phyloP scores from a whole-genome alignment of 768 basidiomycete genomes.

The Suillus tomentosus region DNA sequence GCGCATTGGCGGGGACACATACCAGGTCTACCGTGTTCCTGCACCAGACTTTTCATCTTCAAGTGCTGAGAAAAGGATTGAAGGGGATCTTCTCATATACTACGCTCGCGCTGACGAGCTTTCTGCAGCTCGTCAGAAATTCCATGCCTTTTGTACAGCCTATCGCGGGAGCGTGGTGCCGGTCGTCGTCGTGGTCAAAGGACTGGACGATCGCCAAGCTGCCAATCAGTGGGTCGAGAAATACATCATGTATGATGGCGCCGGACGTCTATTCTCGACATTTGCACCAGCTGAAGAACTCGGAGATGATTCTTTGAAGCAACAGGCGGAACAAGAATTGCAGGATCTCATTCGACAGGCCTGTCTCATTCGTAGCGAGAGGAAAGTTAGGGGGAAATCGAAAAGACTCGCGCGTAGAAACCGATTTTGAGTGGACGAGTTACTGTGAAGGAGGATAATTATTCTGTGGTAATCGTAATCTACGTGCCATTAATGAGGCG shows the following conservation, averaged over 20 bases:
- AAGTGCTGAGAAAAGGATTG: background rate
- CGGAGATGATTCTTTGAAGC: background rate
- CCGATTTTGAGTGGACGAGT: background rate
- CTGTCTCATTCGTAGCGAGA: background rate
- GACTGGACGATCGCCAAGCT: conserved; percentile 15
- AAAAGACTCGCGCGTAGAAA: background rate
- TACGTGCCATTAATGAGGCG: background rate
- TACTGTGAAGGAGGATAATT: background rate
- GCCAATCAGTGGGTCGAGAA: conserved; percentile 15
- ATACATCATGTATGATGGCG: background rate
- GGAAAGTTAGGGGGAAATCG: background rate
- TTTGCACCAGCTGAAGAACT: background rate
- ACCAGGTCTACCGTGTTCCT: conserved; percentile 5
- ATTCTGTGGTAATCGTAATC: background rate
- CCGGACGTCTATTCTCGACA: background rate
- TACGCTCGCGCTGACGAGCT: background rate
- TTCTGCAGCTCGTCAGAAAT: background rate
- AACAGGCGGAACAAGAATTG: background rate
- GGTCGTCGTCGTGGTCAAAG: conserved; percentile 21
- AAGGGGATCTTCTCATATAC: conserved; percentile 11
- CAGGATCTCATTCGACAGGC: background rate
- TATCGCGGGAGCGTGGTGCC: conserved; percentile 21
- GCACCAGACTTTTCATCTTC: background rate
- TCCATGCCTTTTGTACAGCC: conserved; percentile 14
- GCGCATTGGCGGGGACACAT: background rate